Percentiles rank a stretch among this genome's conserved stretches.
Conservation (phyloP, 2,329 filamentous ascomycete genomes). For the Leptographium flavum region DNA sequence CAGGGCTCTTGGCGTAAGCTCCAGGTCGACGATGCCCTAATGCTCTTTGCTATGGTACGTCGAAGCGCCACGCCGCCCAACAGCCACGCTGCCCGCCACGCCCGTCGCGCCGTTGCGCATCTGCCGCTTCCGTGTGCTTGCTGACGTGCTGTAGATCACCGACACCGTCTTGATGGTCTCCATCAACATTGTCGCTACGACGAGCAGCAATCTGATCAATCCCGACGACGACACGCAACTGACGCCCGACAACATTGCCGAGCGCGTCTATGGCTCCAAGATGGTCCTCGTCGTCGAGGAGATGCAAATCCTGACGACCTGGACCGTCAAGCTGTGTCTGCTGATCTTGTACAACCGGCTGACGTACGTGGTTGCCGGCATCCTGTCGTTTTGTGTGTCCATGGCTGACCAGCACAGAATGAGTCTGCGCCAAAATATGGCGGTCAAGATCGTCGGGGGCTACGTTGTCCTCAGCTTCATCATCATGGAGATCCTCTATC, state of each 20-base stretch:
- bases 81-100: neutral
- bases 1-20: slow-evolving; percentile 1
- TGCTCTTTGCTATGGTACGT: slow-evolving; percentile 3
- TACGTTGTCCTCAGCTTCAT: slow-evolving; percentile 9
- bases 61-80: neutral
- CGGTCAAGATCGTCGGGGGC: slow-evolving; percentile 25
- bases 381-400: too few species aligned
- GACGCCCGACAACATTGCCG: slow-evolving; percentile 27
- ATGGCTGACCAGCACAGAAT: neutral
- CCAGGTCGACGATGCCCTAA: slow-evolving; percentile 1
- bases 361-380: too few species aligned
- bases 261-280: slow-evolving; percentile 40
- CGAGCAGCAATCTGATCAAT: slow-evolving; percentile 46
- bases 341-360: slow-evolving; percentile 42
- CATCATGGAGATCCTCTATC: slow-evolving; percentile 9
- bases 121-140: too few species aligned
- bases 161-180: slow-evolving; percentile 40
- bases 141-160: too few species aligned
- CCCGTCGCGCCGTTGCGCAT: neutral
- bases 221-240: slow-evolving; percentile 27
- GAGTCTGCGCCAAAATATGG: slow-evolving; percentile 3
- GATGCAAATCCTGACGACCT: slow-evolving; percentile 45
- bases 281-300: slow-evolving; percentile 48
- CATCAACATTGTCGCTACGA: slow-evolving; percentile 39
- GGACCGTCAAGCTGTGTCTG: slow-evolving; percentile 41